phyloP scores from a whole-genome alignment of 148 eudicot genomes.

The Salicornia ramosissima region DNA sequence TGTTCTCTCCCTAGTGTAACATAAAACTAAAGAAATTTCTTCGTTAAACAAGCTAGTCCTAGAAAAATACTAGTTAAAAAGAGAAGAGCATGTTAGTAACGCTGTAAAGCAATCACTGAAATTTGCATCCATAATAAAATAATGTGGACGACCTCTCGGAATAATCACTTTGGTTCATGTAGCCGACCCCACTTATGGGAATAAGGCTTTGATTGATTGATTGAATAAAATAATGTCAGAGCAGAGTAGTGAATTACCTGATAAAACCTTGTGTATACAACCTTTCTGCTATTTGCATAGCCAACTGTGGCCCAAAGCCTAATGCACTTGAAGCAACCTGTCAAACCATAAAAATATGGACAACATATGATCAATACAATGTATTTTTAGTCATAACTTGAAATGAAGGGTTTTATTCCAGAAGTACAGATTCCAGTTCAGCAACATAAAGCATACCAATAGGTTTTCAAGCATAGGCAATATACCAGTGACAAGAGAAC shows the following conservation, averaged over 20 bases:
- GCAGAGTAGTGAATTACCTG: conserved; percentile 45
- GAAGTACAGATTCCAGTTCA: not conserved
- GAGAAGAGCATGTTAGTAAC: no score
- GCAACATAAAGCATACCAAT: not conserved
- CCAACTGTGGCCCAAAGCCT: conserved; percentile 84
- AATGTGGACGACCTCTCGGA: no score
- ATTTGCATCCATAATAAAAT: no score
- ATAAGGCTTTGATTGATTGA: no score
- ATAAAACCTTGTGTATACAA: conserved; percentile 94
- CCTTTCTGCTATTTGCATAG: conserved; percentile 96
- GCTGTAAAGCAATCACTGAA: not conserved
- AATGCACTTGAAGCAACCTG: conserved; percentile 97
- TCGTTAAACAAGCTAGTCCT: no score
- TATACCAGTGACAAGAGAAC: not conserved
- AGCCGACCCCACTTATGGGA: no score
- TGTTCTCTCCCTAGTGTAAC: no score
- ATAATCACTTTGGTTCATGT: no score
- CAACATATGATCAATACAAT: conserved; percentile 9
- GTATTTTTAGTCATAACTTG: not conserved
- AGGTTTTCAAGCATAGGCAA: not conserved
- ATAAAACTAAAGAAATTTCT: no score
- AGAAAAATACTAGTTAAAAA: no score
- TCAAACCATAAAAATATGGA: conserved; percentile 17
- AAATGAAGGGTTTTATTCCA: not conserved
- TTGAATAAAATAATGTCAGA: not conserved